phyloP scores from a whole-genome alignment of 192 early-diverging fungal species.

The Cetraspora pellucida region DNA sequence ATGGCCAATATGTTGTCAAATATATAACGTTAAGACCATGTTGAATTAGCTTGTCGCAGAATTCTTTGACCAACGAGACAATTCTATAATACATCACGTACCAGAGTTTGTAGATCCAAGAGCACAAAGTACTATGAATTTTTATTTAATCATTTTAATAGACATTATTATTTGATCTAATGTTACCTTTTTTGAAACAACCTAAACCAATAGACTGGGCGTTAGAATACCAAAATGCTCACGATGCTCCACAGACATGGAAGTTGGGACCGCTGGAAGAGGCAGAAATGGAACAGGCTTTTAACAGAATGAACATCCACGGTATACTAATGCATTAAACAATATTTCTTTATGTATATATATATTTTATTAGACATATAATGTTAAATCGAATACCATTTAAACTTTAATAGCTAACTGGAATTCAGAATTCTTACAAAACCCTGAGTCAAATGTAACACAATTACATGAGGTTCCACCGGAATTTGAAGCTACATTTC shows the following conservation, averaged over 20 bases:
- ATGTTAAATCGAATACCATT: neutral
- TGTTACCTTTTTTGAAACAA: neutral
- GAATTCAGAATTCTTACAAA: conserved; percentile 56
- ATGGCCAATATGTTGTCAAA: neutral
- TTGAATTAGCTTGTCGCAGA: conserved; percentile 15
- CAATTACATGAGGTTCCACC: conserved; percentile 47
- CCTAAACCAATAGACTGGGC: conserved; percentile 32
- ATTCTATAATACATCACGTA: neutral
- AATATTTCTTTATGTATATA: neutral
- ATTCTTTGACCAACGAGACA: conserved; percentile 17
- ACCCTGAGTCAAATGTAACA: conserved; percentile 38
- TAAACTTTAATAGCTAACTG: conserved; percentile 39
- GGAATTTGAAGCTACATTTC: conserved; percentile 61
- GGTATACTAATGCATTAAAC: neutral
- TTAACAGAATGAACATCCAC: conserved; percentile 35
- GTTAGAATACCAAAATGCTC: conserved; percentile 35
- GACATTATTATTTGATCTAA: neutral
- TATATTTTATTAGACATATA: neutral
- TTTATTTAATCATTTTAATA: neutral
- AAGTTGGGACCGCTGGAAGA: conserved; percentile 44
- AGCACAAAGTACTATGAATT: neutral
- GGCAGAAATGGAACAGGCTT: conserved; percentile 47
- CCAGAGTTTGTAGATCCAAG: neutral
- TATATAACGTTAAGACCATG: neutral
- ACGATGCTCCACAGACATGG: conserved; percentile 29